Evolutionary conservation across 1,139 yeast genomes (phyloP), one percentile per base, ranked within the genome.

Genomic region (Barnettozyma hawaiiensis): DNA sequence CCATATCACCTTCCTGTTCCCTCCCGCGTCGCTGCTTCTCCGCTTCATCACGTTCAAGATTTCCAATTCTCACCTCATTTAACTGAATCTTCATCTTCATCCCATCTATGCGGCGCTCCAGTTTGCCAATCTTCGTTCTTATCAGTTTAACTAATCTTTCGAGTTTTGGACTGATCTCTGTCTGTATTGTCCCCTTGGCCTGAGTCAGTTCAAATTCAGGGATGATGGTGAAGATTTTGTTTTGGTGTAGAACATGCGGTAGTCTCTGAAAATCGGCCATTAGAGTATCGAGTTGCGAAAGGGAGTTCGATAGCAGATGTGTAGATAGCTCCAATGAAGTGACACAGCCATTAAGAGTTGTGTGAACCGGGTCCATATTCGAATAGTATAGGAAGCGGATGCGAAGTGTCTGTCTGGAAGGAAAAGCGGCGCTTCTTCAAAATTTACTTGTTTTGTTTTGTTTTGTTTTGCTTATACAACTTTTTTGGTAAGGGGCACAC

Each of bases 181-280:
- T 59, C 32, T 55, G 57, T 15, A 66, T 48, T n/a, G 60, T 65
- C 22, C 59, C 48, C 29, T 62, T 61, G 0, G 70, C 68, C 16
- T 56, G 52, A 28, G 53, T 56, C n/a, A 67, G 54, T 42, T 67
- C 72, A 41, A 58, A 60, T 39, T 66, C 70, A 2, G 71, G 66
- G 2, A 67, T 58, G 19, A 66, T 45, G 24, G 66, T 63, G 45
- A 65, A 66, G 11, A 63, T 62, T 32, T 64, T 57, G 31, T 56
- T 58, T 31, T 58, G 58, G 10, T 50, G 48, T 1, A 60, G 41
- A 3, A 57, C 47, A 5, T 39, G 20, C 2, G 46, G 44, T 4
- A 56, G 37, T 8, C 57, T 36, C 2, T 47, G 24, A 22, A 55
- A 54, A 40, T 58, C 59, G 3, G 45, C 44, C 2, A 54, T 45